These are phyloP conservation scores for Harringtonia aguacate DNA, from an alignment of 2,329 filamentous ascomycete genomes.

Conservation along the genomic window DNA sequence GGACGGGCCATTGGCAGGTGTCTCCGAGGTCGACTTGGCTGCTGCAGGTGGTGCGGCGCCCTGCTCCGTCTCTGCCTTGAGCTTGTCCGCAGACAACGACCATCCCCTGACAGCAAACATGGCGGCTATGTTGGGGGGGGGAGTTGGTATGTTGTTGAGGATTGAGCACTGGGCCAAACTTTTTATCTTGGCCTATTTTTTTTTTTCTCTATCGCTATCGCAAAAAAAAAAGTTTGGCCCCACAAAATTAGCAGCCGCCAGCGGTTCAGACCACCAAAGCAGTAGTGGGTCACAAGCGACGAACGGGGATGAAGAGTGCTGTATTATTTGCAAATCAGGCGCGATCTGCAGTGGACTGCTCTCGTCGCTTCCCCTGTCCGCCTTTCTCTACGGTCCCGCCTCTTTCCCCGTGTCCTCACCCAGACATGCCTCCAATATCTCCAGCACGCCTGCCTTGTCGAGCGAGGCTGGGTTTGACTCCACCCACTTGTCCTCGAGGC, in stretches of 20 bases:
- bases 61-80: slow-evolving; percentile 54
- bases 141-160: not conserved
- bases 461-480: slow-evolving; percentile 33
- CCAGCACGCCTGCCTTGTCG: slow-evolving; percentile 30
- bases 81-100: slow-evolving; percentile 62
- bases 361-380: too few species aligned
- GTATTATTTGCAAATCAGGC: too few species aligned
- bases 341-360: too few species aligned
- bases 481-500: slow-evolving; percentile 33
- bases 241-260: not conserved
- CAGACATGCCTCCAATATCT: slow-evolving; percentile 31
- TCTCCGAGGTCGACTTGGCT: slow-evolving; percentile 12
- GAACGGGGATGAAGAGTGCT: too few species aligned
- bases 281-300: too few species aligned
- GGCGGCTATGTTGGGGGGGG: not conserved
- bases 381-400: not conserved
- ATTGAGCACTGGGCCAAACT: too few species aligned
- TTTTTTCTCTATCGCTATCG: not conserved
- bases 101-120: slow-evolving; percentile 96
- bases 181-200: not conserved
- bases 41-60: slow-evolving; percentile 12
- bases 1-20: slow-evolving; percentile 11
- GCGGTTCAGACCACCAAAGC: too few species aligned
- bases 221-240: not conserved
- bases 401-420: not conserved